Percentiles rank a stretch among this genome's conserved stretches.
phyloP scores from a whole-genome alignment of 139 green algal genomes.

The Diplosphaera chodatii region DNA sequence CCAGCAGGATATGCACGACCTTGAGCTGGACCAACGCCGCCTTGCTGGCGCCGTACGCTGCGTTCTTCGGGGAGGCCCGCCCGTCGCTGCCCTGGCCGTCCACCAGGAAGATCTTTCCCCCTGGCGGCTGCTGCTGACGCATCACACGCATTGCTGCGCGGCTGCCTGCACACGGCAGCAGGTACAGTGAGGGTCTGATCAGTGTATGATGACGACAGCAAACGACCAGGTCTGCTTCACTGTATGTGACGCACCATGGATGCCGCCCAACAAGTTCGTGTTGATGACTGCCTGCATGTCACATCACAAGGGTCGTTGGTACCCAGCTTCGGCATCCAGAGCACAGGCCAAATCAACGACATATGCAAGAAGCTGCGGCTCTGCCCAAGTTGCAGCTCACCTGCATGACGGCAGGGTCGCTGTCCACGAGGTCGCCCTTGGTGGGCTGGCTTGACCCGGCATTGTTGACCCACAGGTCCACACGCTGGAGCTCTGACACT shows the following conservation, averaged over 20 bases:
- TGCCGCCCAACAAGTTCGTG: conserved; percentile 29
- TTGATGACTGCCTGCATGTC: conserved; percentile 18
- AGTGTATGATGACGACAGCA: too few relatives aligned
- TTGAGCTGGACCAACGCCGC: conserved; percentile 27
- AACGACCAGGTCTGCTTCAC: not conserved
- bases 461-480: conserved; percentile 42
- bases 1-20: not conserved
- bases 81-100: conserved; percentile 32
- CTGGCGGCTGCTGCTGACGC: conserved; percentile 13
- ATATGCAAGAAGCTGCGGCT: too few relatives aligned
- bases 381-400: not conserved
- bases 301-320: not conserved
- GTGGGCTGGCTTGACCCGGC: conserved; percentile 9
- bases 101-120: conserved; percentile 37
- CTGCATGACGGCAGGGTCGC: not conserved
- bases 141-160: conserved; percentile 17
- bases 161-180: not conserved
- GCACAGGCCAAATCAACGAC: too few relatives aligned
- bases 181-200: too few relatives aligned
- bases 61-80: conserved; percentile 20
- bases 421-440: conserved; percentile 19
- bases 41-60: conserved; percentile 34
- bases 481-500: conserved; percentile 19
- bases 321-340: too few relatives aligned
- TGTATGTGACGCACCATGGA: not conserved